Percentiles rank a stretch among this genome's conserved stretches.
These are phyloP conservation scores for Chrysosporium keratinophilum DNA, from an alignment of 2,329 filamentous ascomycete genomes.

Conservation along the genomic window DNA sequence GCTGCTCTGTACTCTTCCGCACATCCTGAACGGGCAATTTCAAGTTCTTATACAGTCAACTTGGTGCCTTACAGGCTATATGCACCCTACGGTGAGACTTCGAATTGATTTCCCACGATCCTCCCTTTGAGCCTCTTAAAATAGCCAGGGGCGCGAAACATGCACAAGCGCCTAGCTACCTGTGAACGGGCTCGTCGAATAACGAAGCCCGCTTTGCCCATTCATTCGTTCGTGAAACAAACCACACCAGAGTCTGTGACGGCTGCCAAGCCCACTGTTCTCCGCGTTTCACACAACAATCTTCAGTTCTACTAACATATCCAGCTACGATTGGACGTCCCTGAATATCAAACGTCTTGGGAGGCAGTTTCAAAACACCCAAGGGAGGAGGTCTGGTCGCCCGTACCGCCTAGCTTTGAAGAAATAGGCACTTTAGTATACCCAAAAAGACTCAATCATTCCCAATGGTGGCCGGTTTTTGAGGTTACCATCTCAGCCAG, in stretches of 20 bases:
- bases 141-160: background rate
- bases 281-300: background rate
- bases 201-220: background rate
- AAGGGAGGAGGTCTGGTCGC: too few relatives aligned
- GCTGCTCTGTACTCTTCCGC: too few relatives aligned
- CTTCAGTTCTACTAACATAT: background rate
- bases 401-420: background rate
- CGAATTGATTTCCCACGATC: too few relatives aligned
- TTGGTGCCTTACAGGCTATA: too few relatives aligned
- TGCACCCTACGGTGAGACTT: too few relatives aligned
- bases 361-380: background rate
- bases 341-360: background rate
- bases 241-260: background rate
- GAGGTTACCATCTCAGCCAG: background rate
- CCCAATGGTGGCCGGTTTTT: background rate
- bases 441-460: background rate
- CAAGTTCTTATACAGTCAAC: too few relatives aligned
- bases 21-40: too few relatives aligned
- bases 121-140: background rate
- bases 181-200: background rate
- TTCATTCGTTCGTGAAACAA: background rate
- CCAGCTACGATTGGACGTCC: background rate
- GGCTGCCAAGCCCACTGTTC: background rate
- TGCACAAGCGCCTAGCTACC: background rate
- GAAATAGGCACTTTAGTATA: background rate